phyloP scores from a whole-genome alignment of 148 eudicot species.

The Persicaria maculosa region DNA sequence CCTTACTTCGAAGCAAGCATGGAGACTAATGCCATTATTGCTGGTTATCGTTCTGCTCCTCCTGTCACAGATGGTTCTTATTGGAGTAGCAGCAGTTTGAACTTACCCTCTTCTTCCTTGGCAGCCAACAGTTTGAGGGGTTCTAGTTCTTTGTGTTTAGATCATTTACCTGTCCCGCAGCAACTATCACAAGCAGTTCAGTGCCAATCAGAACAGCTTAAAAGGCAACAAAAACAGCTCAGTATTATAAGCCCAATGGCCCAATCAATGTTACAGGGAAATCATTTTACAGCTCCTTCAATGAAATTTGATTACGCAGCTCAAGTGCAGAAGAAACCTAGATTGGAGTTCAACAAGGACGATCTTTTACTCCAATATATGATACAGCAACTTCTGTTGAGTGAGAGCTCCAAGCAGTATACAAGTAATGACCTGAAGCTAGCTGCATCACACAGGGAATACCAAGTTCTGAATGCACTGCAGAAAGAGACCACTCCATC shows the following conservation, averaged over 20 bases:
- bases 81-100: slow-evolving; percentile 10
- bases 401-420: slow-evolving; percentile 6
- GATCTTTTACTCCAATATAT: slow-evolving; percentile 11
- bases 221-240: slow-evolving; percentile 15
- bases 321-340: slow-evolving; percentile 25
- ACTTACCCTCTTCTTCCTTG: slow-evolving; percentile 22
- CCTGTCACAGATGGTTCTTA: slow-evolving; percentile 15
- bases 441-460: slow-evolving; percentile 17
- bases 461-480: slow-evolving; percentile 14
- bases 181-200: slow-evolving; percentile 12
- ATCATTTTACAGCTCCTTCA: slow-evolving; percentile 18
- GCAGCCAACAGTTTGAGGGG: slow-evolving; percentile 20
- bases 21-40: slow-evolving; percentile 24
- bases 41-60: slow-evolving; percentile 25
- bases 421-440: slow-evolving; percentile 16
- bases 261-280: slow-evolving; percentile 14
- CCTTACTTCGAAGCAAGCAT: slow-evolving; percentile 25
- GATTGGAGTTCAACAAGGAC: slow-evolving; percentile 21
- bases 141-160: slow-evolving; percentile 13
- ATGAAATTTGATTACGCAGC: slow-evolving; percentile 12
- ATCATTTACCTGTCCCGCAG: slow-evolving; percentile 19
- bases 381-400: slow-evolving; percentile 20
- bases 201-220: slow-evolving; percentile 8
- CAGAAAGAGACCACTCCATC: slow-evolving; percentile 14
- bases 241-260: slow-evolving; percentile 7